Evolutionary conservation across 2,329 filamentous ascomycete genomes (phyloP), one percentile per base, ranked within the genome.

Genomic region (Venturia effusa): DNA sequence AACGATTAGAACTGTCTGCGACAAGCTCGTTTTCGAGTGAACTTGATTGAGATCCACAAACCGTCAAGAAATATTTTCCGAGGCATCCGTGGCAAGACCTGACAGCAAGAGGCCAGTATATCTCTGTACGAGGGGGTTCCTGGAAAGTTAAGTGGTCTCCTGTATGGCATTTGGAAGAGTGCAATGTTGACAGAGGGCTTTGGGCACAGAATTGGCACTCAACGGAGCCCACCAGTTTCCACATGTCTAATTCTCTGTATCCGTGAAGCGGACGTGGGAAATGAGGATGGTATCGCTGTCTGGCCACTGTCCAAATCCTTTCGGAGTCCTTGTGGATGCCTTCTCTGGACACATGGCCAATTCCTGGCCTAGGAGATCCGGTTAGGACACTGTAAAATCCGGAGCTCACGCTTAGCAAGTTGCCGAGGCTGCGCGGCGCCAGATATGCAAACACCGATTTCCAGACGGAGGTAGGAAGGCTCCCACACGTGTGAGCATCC

Each of bases 161-260:
- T 86, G 61, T 78, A 68, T 22, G 34, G 39, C 76, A 70, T 76
- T 77, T 71, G 66, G 45, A 51, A 51, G 45, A 27, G 73, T 68
- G 66, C 71, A 66, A 65, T 70, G 66, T 63, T 67, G 51, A 57
- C 67, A 68, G 45, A 69, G 66, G 62, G 71, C 73, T 69, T 66
- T 78, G 83, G 63, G 75, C 77, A 74, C 90, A 94, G 68, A 86
- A 84, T 70, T 92, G 86, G 73, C 90, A 95, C 63, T 71, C 75
- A 37, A 71, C 77, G 59, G 83, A 82, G 73, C 84, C 86, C 41
- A 85, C 79, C 61, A 94, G 77, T 70, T 83, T 83, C 83, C 90
- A 91, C 88, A 92, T 92, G 51, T 87, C 83, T 67, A 89, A 77
- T 74, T 94, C 90, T 51, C 83, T 83, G 71, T 82, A 83, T 65